Percentiles rank a stretch among this genome's conserved stretches.
Evolutionary conservation across 208 protist species (phyloP).

Genomic region (Kentomonas sorsogonicus): DNA sequence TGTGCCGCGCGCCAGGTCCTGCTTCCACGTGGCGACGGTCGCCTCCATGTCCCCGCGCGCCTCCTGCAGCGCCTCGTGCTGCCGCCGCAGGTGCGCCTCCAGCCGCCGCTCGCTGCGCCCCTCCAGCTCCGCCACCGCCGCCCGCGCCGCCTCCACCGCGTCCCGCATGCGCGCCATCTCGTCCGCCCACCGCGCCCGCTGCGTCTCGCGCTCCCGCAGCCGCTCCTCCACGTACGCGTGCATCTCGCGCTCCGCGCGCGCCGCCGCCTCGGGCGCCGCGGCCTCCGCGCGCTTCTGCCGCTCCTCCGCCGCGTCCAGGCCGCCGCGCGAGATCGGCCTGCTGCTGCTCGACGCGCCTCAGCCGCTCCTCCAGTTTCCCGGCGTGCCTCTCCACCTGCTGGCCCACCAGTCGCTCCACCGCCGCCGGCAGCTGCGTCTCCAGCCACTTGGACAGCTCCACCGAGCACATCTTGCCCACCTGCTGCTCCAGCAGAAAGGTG

Average conservation of each 20-base stretch:
- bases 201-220: slow-evolving; percentile 9
- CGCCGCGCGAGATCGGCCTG: slow-evolving; percentile 9
- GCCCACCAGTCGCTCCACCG: slow-evolving; percentile 1
- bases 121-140: slow-evolving; percentile 21
- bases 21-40: slow-evolving; percentile 33
- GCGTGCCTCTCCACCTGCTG: slow-evolving; percentile 24
- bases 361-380: slow-evolving; percentile 15
- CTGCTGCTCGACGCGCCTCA: slow-evolving; percentile 16
- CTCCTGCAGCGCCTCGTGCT: slow-evolving; percentile 40
- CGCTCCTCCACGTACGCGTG: slow-evolving; percentile 19
- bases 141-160: slow-evolving; percentile 23
- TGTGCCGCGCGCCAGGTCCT: slow-evolving; percentile 20
- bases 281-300: slow-evolving; percentile 18
- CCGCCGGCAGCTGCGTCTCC: slow-evolving; percentile 9
- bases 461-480: slow-evolving; percentile 23
- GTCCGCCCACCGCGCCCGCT: slow-evolving; percentile 16
- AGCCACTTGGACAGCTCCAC: slow-evolving; percentile 18
- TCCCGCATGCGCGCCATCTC: slow-evolving; percentile 42
- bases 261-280: slow-evolving; percentile 17
- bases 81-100: slow-evolving; percentile 34
- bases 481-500: slow-evolving; percentile 14
- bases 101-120: slow-evolving; percentile 44
- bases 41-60: slow-evolving; percentile 30
- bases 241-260: slow-evolving; percentile 6
- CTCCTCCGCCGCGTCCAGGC: too few species aligned